phyloP scores from a whole-genome alignment of 2,329 filamentous ascomycete genomes.

The Calonectria hawksworthii region DNA sequence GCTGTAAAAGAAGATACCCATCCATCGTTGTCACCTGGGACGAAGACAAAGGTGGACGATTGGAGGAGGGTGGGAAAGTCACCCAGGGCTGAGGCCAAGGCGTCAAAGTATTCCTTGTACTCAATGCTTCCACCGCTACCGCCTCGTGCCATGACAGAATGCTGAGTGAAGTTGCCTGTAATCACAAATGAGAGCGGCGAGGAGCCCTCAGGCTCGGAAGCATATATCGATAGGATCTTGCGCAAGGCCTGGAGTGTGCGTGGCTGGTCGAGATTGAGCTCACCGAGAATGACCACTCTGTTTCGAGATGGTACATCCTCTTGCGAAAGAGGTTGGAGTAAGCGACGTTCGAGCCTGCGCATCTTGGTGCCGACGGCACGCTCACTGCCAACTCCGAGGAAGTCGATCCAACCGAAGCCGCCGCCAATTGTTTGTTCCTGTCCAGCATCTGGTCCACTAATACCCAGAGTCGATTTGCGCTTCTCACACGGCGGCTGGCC shows the following conservation, averaged over 20 bases:
- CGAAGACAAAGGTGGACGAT: constrained; percentile 87
- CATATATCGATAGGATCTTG: constrained; percentile 83
- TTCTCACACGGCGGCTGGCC: constrained; percentile 93
- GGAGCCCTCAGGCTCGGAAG: constrained; percentile 71
- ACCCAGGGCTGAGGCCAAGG: constrained; percentile 82
- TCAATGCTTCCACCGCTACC: constrained; percentile 87
- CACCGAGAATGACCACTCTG: constrained; percentile 82
- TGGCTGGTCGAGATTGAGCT: constrained; percentile 88
- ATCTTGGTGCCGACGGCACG: constrained; percentile 86
- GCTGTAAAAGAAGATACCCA: constrained; percentile 91
- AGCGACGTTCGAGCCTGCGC: constrained; percentile 81
- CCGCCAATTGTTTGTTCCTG: constrained; percentile 76
- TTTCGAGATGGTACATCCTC: constrained; percentile 57
- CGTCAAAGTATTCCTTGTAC: constrained; percentile 97
- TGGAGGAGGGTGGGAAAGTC: constrained; percentile 88
- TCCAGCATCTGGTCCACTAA: constrained; percentile 71
- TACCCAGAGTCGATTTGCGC: constrained; percentile 82
- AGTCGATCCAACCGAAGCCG: constrained; percentile 97
- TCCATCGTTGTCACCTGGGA: constrained; percentile 97
- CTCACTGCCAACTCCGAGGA: constrained; percentile 91
- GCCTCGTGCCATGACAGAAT: constrained; percentile 76
- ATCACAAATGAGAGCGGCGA: constrained; percentile 86
- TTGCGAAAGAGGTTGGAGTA: constrained; percentile 64
- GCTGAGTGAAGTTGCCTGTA: constrained; percentile 84
- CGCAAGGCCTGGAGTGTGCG: constrained; percentile 84